phyloP scores from a whole-genome alignment of 805 yeast genomes.

The Lipomyces oligophaga region DNA sequence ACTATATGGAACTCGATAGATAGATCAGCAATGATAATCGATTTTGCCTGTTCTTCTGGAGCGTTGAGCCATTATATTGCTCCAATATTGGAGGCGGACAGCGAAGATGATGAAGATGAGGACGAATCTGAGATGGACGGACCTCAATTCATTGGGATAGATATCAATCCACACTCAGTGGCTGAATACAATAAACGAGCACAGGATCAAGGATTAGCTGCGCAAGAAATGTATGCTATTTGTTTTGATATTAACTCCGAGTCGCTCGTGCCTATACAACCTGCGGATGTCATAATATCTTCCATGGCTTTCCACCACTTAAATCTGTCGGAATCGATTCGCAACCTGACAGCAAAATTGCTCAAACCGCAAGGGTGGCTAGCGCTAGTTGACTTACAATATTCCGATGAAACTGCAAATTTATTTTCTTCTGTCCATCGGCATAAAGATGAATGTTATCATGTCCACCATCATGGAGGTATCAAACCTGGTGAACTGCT shows the following conservation, averaged over 20 bases:
- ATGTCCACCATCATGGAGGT: conserved; percentile 13
- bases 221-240: conserved; percentile 11
- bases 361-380: conserved; percentile 14
- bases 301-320: conserved; percentile 24
- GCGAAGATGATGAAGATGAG: too few species aligned
- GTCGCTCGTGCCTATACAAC: not conserved
- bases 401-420: conserved; percentile 1
- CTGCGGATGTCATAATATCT: conserved; percentile 13
- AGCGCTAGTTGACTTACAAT: conserved; percentile 15
- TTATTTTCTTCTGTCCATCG: conserved; percentile 6
- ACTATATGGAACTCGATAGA: too few species aligned
- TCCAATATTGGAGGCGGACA: too few species aligned
- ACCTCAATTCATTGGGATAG: conserved; percentile 18
- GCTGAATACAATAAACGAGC: conserved; percentile 11
- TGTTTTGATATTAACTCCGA: conserved; percentile 5
- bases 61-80: conserved; percentile 20
- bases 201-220: conserved; percentile 18
- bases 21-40: too few species aligned
- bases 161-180: conserved; percentile 7
- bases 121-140: too few species aligned
- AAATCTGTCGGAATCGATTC: conserved; percentile 3
- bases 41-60: conserved; percentile 27
- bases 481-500: conserved; percentile 3
- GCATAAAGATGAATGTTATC: not conserved
- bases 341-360: not conserved